Evolutionary conservation across 805 yeast species (phyloP).

Genomic region (Myxozyma geophila): DNA sequence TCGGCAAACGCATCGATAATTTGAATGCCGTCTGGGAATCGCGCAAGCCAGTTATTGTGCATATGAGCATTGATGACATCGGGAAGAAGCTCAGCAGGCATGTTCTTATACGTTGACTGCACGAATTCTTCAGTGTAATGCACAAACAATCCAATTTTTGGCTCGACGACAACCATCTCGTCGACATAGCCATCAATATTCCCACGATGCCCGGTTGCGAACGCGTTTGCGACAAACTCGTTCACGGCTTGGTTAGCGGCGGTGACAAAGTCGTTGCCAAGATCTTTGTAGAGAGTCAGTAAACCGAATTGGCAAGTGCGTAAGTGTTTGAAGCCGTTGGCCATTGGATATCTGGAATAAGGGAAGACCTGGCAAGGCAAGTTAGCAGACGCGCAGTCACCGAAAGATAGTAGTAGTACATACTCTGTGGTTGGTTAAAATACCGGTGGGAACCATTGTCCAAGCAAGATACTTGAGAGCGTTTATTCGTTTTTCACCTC

Average conservation of each 20-base stretch:
- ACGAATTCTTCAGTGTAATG: constrained; percentile 37
- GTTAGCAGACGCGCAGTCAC: not conserved
- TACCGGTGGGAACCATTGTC: constrained; percentile 39
- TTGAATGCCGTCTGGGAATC: constrained; percentile 33
- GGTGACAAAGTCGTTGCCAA: constrained; percentile 31
- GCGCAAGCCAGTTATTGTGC: constrained; percentile 39
- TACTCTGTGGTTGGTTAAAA: constrained; percentile 38
- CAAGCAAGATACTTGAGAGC: constrained; percentile 39
- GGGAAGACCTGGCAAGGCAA: constrained; percentile 35
- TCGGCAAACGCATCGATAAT: constrained; percentile 38
- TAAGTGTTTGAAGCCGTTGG: constrained; percentile 25
- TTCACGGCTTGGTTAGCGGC: constrained; percentile 24
- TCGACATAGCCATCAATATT: constrained; percentile 16
- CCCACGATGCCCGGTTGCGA: constrained; percentile 14
- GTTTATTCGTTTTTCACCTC: constrained; percentile 13
- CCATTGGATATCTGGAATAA: constrained; percentile 25
- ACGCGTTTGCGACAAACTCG: constrained; percentile 14
- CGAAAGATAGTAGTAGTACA: not conserved
- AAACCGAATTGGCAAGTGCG: constrained; percentile 34
- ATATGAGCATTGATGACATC: constrained; percentile 41
- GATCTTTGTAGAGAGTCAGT: constrained; percentile 34
- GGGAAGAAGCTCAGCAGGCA: constrained; percentile 35
- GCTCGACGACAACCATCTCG: constrained; percentile 22
- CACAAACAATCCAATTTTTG: constrained; percentile 34
- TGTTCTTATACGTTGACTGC: constrained; percentile 12